Percentiles rank a stretch among this genome's conserved stretches.
These are phyloP conservation scores for Linanthus parryae DNA, from an alignment of 148 eudicot species.

Conservation along the genomic window DNA sequence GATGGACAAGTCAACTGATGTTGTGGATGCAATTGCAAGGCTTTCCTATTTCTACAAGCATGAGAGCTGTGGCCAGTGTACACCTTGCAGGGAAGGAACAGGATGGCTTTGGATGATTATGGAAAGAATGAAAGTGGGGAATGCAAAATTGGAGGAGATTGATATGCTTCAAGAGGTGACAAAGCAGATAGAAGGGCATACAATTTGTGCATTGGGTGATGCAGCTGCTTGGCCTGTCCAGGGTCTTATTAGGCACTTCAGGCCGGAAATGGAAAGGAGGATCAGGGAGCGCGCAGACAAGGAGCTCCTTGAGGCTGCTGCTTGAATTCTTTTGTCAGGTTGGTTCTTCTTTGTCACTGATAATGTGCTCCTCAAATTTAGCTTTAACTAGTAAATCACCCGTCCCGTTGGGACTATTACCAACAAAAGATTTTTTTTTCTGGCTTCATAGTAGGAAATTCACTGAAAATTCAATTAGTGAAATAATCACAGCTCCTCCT, in stretches of 20 bases:
- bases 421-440: too few relatives aligned
- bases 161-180: conserved; percentile 97
- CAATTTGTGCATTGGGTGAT: conserved; percentile 92
- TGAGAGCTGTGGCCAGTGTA: conserved; percentile 92
- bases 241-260: conserved; percentile 91
- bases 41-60: conserved; percentile 91
- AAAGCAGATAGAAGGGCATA: conserved; percentile 96
- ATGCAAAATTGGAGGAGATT: conserved; percentile 90
- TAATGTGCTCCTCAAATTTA: too few relatives aligned
- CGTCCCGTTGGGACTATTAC: too few relatives aligned
- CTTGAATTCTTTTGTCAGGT: too few relatives aligned
- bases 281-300: conserved; percentile 74
- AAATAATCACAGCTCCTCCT: too few relatives aligned
- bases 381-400: too few relatives aligned
- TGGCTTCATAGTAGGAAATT: too few relatives aligned
- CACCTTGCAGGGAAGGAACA: conserved; percentile 90
- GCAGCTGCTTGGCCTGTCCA: conserved; percentile 99
- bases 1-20: conserved; percentile 95
- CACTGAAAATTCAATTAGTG: too few relatives aligned
- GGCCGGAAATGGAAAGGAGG: conserved; percentile 92
- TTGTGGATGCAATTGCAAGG: conserved; percentile 90
- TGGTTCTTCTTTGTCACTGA: too few relatives aligned
- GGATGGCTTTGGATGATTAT: conserved; percentile 92
- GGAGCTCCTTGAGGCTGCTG: conserved; percentile 72
- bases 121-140: conserved; percentile 85